Evolutionary conservation across 225 moss, liverwort and hornwort genomes (phyloP).

Genomic region (Marchantia paleacea): DNA sequence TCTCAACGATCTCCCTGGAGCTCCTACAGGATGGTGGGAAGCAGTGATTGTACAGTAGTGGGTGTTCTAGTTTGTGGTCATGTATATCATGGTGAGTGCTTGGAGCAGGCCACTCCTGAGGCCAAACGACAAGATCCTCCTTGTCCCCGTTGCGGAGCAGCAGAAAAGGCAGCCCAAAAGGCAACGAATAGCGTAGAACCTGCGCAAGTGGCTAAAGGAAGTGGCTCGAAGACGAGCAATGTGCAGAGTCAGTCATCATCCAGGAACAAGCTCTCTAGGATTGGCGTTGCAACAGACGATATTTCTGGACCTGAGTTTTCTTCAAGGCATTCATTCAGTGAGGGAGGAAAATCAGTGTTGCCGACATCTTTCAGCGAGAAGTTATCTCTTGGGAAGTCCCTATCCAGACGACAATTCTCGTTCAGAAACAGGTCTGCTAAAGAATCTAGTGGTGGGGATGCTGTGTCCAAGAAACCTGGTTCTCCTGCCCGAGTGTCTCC

Average conservation of each 20-base stretch:
- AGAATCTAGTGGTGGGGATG: slow-evolving; percentile 29
- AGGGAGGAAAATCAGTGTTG: slow-evolving; percentile 40
- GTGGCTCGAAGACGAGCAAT: slow-evolving; percentile 2
- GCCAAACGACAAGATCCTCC: slow-evolving; percentile 65
- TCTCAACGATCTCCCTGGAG: slow-evolving; percentile 69
- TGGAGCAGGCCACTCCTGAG: slow-evolving; percentile 72
- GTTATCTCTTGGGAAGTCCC: slow-evolving; percentile 40
- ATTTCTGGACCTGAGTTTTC: slow-evolving; percentile 38
- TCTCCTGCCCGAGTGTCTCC: slow-evolving; percentile 41
- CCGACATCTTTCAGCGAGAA: slow-evolving; percentile 40
- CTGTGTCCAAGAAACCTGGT: slow-evolving; percentile 30
- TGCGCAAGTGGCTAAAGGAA: slow-evolving; percentile 30
- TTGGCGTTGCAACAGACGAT: slow-evolving; percentile 65
- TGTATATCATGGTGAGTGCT: slow-evolving; percentile 75
- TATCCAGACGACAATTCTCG: slow-evolving; percentile 41
- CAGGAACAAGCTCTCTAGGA: slow-evolving; percentile 71
- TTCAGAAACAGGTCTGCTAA: slow-evolving; percentile 36
- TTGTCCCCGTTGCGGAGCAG: slow-evolving; percentile 65
- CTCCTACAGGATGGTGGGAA: slow-evolving; percentile 60
- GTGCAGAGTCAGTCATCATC: slow-evolving; percentile 35
- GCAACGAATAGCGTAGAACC: slow-evolving; percentile 24
- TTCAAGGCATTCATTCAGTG: slow-evolving; percentile 20
- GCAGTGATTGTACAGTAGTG: slow-evolving; percentile 72
- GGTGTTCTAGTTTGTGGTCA: slow-evolving; percentile 79
- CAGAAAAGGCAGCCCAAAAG: slow-evolving; percentile 44